Percentiles rank a stretch among this genome's conserved stretches.
Conservation (phyloP, 1,284 basidiomycete species). For the Polyporus tsugae region DNA sequence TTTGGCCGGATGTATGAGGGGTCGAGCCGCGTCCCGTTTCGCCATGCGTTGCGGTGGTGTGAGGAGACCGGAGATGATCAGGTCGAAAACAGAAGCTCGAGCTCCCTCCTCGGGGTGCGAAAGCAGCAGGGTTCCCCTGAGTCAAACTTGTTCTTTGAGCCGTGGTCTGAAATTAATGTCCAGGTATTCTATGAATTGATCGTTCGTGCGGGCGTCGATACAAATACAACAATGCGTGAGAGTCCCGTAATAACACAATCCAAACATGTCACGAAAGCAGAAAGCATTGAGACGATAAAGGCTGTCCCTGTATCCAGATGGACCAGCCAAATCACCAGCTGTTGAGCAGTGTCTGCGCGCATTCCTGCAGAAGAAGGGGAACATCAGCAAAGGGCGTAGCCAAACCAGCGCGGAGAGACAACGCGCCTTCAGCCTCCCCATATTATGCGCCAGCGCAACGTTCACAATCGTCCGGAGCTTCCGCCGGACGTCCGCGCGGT, state of each 20-base stretch:
- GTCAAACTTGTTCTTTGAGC: neutral
- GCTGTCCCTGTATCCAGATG: neutral
- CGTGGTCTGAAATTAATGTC: neutral
- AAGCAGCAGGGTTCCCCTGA: neutral
- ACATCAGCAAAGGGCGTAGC: conserved; percentile 3
- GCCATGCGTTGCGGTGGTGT: neutral
- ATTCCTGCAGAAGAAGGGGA: conserved; percentile 49
- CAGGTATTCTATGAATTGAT: neutral
- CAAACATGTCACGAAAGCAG: conserved; percentile 23
- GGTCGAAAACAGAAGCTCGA: neutral
- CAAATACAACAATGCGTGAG: conserved; percentile 31
- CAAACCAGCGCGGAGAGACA: neutral
- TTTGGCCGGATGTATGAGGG: neutral
- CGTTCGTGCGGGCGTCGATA: conserved; percentile 9
- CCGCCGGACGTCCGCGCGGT: conserved; percentile 72
- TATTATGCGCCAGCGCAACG: conserved; percentile 77
- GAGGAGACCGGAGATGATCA: neutral
- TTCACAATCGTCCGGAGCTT: conserved; percentile 84
- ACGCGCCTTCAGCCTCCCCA: conserved; percentile 71
- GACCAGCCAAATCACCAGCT: conserved; percentile 27
- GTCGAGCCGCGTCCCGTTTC: neutral
- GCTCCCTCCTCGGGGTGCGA: neutral
- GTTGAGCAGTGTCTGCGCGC: conserved; percentile 33
- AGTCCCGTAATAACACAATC: conserved; percentile 7
- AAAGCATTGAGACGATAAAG: conserved; percentile 18